A percentile compares a stretch with the other conserved stretches of the same genome.
phyloP scores from a whole-genome alignment of 257 asterid genomes.

The Gynochthodes officinalis region DNA sequence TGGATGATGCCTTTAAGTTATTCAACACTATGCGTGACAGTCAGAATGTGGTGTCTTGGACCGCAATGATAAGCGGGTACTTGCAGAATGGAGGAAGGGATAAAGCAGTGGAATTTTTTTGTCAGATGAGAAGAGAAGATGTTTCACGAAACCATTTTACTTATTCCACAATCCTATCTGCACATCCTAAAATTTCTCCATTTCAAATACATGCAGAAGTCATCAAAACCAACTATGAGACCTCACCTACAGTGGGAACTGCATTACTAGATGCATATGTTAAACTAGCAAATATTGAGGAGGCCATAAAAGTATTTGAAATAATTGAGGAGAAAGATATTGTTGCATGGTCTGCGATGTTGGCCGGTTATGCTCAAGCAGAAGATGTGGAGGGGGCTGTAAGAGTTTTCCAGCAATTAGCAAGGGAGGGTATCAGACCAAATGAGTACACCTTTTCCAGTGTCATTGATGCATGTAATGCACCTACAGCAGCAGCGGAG shows the following conservation, averaged over 20 bases:
- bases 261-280: slow-evolving; percentile 82
- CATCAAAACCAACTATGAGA: slow-evolving; percentile 65
- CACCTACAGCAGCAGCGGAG: slow-evolving; percentile 54
- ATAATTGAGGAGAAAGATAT: slow-evolving; percentile 67
- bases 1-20: slow-evolving; percentile 68
- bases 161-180: slow-evolving; percentile 67
- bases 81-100: slow-evolving; percentile 50
- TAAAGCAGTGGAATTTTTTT: slow-evolving; percentile 59
- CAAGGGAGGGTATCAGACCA: slow-evolving; percentile 59
- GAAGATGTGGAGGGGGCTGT: slow-evolving; percentile 67
- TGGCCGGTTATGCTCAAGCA: slow-evolving; percentile 71
- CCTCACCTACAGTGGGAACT: slow-evolving; percentile 66
- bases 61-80: slow-evolving; percentile 79
- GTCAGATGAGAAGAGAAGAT: slow-evolving; percentile 59
- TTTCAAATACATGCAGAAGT: slow-evolving; percentile 73
- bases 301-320: slow-evolving; percentile 63
- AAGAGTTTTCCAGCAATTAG: slow-evolving; percentile 42
- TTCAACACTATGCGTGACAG: slow-evolving; percentile 37
- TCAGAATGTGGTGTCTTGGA: slow-evolving; percentile 85
- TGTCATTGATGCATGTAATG: slow-evolving; percentile 72
- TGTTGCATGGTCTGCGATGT: slow-evolving; percentile 96
- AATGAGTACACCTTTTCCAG: slow-evolving; percentile 85
- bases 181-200: slow-evolving; percentile 49
- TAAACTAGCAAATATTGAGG: slow-evolving; percentile 42
- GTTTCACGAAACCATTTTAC: slow-evolving; percentile 74